A percentile compares a stretch with the other conserved stretches of the same genome.
These are phyloP conservation scores for Aspergillus pseudonomiae DNA, from an alignment of 2,329 filamentous ascomycete species.

Conservation along the genomic window DNA sequence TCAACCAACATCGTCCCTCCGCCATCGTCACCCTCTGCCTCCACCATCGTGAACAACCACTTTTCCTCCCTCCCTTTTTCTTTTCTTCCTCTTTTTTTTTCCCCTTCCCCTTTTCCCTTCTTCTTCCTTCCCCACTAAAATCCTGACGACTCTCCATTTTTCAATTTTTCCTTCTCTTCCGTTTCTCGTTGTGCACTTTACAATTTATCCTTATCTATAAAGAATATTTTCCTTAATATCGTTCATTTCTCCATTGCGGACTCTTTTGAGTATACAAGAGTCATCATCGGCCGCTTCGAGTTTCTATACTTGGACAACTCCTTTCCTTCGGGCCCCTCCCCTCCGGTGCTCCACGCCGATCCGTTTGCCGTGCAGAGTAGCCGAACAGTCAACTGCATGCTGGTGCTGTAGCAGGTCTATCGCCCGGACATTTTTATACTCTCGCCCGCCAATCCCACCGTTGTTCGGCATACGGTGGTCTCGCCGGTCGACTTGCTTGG, in stretches of 20 bases:
- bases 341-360: conserved; percentile 8
- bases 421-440: conserved; percentile 14
- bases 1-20: conserved; percentile 4
- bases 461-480: conserved; percentile 33
- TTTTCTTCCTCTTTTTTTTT: conserved; percentile 19
- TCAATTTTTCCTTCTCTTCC: conserved; percentile 16
- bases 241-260: conserved; percentile 8
- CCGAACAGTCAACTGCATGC: conserved; percentile 21
- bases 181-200: conserved; percentile 12
- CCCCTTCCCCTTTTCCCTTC: conserved; percentile 22
- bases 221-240: conserved; percentile 16
- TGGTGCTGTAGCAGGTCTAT: conserved; percentile 40
- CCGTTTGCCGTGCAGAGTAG: conserved; percentile 11
- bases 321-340: conserved; percentile 11
- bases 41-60: conserved; percentile 10
- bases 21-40: background rate
- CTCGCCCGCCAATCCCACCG: conserved; percentile 17
- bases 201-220: conserved; percentile 16
- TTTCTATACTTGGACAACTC: conserved; percentile 19
- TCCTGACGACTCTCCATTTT: conserved; percentile 11
- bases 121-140: conserved; percentile 19
- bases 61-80: conserved; percentile 12
- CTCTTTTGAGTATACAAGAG: conserved; percentile 17
- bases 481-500: conserved; percentile 18
- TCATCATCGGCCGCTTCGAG: conserved; percentile 10